These are phyloP conservation scores for Venturia carpophila DNA, from an alignment of 2,329 filamentous ascomycete species.

Conservation along the genomic window DNA sequence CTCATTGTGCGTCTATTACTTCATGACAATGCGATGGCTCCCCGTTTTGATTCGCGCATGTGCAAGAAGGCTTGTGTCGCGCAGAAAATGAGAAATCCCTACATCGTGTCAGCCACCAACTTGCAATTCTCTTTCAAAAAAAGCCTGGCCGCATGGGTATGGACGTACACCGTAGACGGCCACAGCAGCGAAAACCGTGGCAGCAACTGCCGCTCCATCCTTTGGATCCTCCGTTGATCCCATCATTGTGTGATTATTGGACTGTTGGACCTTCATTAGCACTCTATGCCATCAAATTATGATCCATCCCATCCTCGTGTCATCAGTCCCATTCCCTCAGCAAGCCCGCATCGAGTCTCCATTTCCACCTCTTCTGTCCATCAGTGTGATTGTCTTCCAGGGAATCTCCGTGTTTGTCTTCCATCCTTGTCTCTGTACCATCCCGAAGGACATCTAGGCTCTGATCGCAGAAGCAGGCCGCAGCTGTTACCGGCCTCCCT, in stretches of 20 bases:
- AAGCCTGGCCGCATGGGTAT: slow-evolving; percentile 32
- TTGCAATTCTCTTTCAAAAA: background rate
- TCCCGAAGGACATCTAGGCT: background rate
- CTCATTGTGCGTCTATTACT: background rate
- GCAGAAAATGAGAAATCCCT: slow-evolving; percentile 90
- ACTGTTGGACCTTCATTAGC: background rate
- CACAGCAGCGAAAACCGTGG: slow-evolving; percentile 80
- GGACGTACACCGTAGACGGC: slow-evolving; percentile 69
- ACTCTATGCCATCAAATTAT: background rate
- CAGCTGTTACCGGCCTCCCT: too few species aligned
- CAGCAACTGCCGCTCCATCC: slow-evolving; percentile 69
- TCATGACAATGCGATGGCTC: slow-evolving; percentile 68
- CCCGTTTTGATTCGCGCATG: slow-evolving; percentile 70
- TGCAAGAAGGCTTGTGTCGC: slow-evolving; percentile 82
- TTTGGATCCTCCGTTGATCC: slow-evolving; percentile 63
- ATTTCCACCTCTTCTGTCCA: background rate
- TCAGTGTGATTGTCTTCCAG: background rate
- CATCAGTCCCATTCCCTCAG: background rate
- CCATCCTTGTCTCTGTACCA: background rate
- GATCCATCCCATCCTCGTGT: background rate
- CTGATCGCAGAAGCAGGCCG: background rate
- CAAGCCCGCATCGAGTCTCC: background rate
- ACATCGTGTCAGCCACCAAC: slow-evolving; percentile 19
- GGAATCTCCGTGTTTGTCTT: background rate
- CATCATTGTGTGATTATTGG: slow-evolving; percentile 67